Evolutionary conservation across 2,329 filamentous ascomycete species (phyloP), one percentile per base, ranked within the genome.

Genomic region (Talaromyces sp.): DNA sequence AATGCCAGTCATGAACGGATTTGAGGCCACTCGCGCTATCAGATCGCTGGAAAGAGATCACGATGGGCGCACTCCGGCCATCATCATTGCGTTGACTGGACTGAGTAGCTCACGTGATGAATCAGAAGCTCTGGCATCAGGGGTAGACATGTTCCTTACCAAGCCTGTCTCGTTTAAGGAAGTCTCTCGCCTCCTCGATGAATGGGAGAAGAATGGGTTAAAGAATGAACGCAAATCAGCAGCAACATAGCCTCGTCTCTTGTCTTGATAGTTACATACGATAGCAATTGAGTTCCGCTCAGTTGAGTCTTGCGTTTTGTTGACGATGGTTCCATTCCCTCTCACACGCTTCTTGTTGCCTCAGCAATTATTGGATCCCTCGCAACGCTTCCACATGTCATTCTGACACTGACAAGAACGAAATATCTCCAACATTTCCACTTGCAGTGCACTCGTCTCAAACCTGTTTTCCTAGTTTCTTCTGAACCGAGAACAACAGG

Each of bases 1-100:
- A 2, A 79, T 79, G 76, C 77, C 77, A 0, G 70, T 77, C 4
- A 77, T 78, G 74, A 74, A 78, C 56, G 77, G 77, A 1, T 77
- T 79, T 43, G 73, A 77, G 58, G 74, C 77, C 2, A 77, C 77
- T 4, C 71, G 75, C 7, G 70, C 71, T n/a, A 79, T 80, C 45
- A 73, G 77, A 10, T 58, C 68, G 8, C 61, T 72, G n/a, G 73
- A 76, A 50, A 71, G 63, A 51, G 71, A 75, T 32, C 60, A 62
- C 5, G 65, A 67, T 37, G 63, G 65, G 46, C 59, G 56, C 30
- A 56, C 57, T 11, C 66, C 69, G 1, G 70, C 72, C 4, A 68
- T 70, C 19, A 77, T 79, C 47, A 75, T 79, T 41, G 77, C 76
- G 5, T 56, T 79, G 48, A 79, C 77, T 2, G 77, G 76, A 2